Evolutionary conservation across 495 filamentous ascomycete species (phyloP), one percentile per base, ranked within the genome.

Genomic region (Penicillium taxi): DNA sequence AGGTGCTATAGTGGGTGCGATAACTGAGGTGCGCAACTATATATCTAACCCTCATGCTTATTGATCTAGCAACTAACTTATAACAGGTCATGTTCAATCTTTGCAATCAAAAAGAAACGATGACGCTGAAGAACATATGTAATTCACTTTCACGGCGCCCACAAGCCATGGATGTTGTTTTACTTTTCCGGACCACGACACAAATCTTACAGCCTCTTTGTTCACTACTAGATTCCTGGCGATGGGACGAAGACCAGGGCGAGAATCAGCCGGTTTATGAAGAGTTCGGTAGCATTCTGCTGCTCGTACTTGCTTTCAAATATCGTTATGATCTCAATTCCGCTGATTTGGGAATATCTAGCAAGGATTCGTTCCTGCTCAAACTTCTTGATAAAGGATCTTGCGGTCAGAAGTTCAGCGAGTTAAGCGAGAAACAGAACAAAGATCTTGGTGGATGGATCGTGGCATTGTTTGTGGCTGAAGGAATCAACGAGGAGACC

Each of bases 231-330:
- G 87, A 96, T 58, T 77, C 78, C 30, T 98, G 90, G 91, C 72
- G 74, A 12, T 93, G 90, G 59, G 90, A 96, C 42, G 90, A 94
- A 44, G 90, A 96, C 36, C 86, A 94, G 53, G 70, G 81, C 23
- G 91, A 98, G 54, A 91, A 91, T 48, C 89, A 96, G 53, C 91
- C 90, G 0, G 83, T 95, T 1, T 96, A 96, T 50, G 90, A 96
- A 45, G 93, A 98, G 42, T 98, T 96, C 41, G 86, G 88, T 0
- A 83, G 84, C 26, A 81, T 96, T 11, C 65, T 96, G 5, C 72
- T 96, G 2, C 66, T 98, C 1, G 72, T 95, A 0, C 61, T 94
- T 13, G 81, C 82, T 0, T 83, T 94, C 46, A 78, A 84, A 37
- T 77, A 91, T 48, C 87, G 93, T 11, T 96, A 94, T 50, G 73